phyloP scores from a whole-genome alignment of 495 filamentous ascomycete genomes.

The Niebla homalea region DNA sequence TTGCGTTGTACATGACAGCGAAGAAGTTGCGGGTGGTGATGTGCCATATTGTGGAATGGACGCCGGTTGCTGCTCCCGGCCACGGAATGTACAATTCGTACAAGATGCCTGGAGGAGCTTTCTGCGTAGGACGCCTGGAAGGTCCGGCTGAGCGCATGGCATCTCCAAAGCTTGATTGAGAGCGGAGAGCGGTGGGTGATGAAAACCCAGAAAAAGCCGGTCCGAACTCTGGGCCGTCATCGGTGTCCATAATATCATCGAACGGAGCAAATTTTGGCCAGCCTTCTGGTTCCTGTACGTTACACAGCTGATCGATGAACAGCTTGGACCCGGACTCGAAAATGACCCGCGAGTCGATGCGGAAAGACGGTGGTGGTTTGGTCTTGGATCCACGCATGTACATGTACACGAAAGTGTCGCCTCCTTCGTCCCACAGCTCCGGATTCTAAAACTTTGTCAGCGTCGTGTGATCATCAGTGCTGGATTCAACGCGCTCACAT shows the following conservation, averaged over 20 bases:
- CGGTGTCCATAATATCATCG: slow-evolving; percentile 3
- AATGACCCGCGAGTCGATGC: slow-evolving; percentile 17
- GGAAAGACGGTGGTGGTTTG: slow-evolving; percentile 20
- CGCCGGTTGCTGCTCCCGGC: slow-evolving; percentile 19
- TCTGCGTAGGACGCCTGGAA: neutral
- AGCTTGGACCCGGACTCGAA: slow-evolving; percentile 13
- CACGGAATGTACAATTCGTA: slow-evolving; percentile 20
- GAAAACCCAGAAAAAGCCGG: slow-evolving; percentile 5
- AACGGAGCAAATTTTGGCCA: slow-evolving; percentile 15
- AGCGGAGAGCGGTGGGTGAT: neutral
- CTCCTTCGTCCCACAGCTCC: slow-evolving; percentile 19
- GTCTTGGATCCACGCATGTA: slow-evolving; percentile 19
- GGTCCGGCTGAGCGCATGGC: slow-evolving; percentile 12
- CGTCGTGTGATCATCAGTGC: neutral
- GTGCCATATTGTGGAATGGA: slow-evolving; percentile 21
- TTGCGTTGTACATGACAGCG: slow-evolving; percentile 19
- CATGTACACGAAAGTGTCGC: slow-evolving; percentile 21
- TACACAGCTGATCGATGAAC: slow-evolving; percentile 18
- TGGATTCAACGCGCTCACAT: slow-evolving; percentile 6
- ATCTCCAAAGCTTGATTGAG: slow-evolving; percentile 11
- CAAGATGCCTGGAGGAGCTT: slow-evolving; percentile 13
- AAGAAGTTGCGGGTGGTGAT: slow-evolving; percentile 22
- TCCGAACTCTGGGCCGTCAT: slow-evolving; percentile 2
- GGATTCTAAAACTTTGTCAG: slow-evolving; percentile 15
- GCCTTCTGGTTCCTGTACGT: slow-evolving; percentile 16